Evolutionary conservation across 2,329 filamentous ascomycete genomes (phyloP).

Genomic region (Lasiodiplodia theobromae): DNA sequence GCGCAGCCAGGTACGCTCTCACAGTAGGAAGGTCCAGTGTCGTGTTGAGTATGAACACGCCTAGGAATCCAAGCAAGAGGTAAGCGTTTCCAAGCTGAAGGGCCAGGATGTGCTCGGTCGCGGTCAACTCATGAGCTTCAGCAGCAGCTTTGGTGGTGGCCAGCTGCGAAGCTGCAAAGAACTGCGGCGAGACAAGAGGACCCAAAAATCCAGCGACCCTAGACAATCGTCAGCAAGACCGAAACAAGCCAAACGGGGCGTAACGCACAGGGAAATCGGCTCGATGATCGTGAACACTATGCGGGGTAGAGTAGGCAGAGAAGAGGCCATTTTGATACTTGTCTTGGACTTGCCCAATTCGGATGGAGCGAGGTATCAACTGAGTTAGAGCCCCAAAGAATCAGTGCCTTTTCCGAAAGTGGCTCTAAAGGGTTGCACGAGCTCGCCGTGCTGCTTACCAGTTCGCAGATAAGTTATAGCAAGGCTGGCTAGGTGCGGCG

Average conservation of each 20-base stretch:
- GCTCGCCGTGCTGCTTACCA: neutral
- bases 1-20: slow-evolving; percentile 69
- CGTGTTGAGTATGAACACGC: slow-evolving; percentile 68
- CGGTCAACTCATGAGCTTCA: slow-evolving; percentile 12
- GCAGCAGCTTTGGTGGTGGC: slow-evolving; percentile 21
- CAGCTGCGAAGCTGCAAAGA: slow-evolving; percentile 34
- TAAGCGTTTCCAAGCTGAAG: slow-evolving; percentile 76
- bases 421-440: neutral
- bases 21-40: slow-evolving; percentile 72
- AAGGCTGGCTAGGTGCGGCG: neutral
- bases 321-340: slow-evolving; percentile 31
- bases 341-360: neutral
- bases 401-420: neutral
- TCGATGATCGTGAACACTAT: slow-evolving; percentile 35
- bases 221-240: neutral
- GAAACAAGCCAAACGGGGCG: neutral
- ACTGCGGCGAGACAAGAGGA: slow-evolving; percentile 33
- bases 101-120: slow-evolving; percentile 59
- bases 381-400: neutral
- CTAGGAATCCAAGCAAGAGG: slow-evolving; percentile 69
- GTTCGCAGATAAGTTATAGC: neutral
- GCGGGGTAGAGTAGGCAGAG: slow-evolving; percentile 31
- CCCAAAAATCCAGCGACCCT: slow-evolving; percentile 33
- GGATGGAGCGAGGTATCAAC: neutral
- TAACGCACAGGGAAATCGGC: slow-evolving; percentile 34